A percentile compares a stretch with the other conserved stretches of the same genome.
phyloP scores from a whole-genome alignment of 164 flowering plant genomes.

The Vitis amurensis region DNA sequence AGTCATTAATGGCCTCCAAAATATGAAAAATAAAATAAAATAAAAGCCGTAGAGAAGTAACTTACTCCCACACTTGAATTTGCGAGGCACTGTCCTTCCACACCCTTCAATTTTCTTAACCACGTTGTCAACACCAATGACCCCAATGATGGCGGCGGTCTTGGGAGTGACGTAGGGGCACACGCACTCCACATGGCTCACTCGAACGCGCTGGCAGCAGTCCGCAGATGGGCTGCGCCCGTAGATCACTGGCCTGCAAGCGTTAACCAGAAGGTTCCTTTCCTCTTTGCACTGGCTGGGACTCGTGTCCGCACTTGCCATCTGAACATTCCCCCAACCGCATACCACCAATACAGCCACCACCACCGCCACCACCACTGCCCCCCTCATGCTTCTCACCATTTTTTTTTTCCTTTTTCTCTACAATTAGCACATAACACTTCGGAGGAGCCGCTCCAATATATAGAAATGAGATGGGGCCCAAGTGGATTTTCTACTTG shows the following conservation, averaged over 20 bases:
- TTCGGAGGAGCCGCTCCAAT: too few species aligned
- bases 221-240: not conserved
- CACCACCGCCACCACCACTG: not conserved
- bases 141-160: not conserved
- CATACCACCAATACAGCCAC: not conserved
- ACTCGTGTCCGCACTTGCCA: not conserved
- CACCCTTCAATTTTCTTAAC: not conserved
- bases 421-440: too few species aligned
- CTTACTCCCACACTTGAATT: not conserved
- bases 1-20: too few species aligned
- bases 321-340: not conserved
- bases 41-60: too few species aligned
- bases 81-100: not conserved
- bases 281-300: not conserved
- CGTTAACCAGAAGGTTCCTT: not conserved
- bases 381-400: not conserved
- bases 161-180: not conserved
- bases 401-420: not conserved
- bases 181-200: not conserved
- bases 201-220: too few species aligned
- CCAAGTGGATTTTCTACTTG: too few species aligned
- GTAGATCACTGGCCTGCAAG: not conserved
- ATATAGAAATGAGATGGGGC: too few species aligned
- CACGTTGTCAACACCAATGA: not conserved
- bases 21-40: too few species aligned